Evolutionary conservation across 257 asterid genomes (phyloP).

Genomic region (Lantana camara): DNA sequence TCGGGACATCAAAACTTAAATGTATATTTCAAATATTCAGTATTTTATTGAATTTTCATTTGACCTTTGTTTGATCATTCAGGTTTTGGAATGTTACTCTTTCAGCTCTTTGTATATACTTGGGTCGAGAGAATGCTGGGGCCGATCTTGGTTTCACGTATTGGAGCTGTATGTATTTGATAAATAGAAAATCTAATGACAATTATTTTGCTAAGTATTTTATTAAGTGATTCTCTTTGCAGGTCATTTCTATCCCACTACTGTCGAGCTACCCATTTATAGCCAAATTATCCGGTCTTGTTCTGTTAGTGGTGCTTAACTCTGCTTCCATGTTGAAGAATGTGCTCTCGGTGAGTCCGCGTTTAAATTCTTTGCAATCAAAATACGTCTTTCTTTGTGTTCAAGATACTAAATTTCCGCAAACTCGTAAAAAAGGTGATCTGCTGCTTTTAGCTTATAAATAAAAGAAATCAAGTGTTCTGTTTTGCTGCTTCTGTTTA

Average conservation of each 20-base stretch:
- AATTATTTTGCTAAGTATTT: neutral
- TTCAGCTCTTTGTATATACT: conserved; percentile 72
- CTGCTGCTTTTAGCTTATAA: too few species aligned
- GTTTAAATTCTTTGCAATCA: neutral
- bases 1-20: too few species aligned
- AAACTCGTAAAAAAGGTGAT: too few species aligned
- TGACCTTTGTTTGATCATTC: conserved; percentile 26
- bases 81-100: conserved; percentile 74
- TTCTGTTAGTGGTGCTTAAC: conserved; percentile 53
- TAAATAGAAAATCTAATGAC: neutral
- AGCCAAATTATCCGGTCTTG: conserved; percentile 57
- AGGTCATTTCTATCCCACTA: conserved; percentile 68
- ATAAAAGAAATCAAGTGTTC: too few species aligned
- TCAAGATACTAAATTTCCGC: too few species aligned
- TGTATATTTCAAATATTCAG: neutral
- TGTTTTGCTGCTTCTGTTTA: too few species aligned
- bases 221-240: conserved; percentile 27
- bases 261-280: conserved; percentile 73
- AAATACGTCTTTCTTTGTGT: neutral
- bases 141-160: conserved; percentile 59
- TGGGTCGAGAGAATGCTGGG: conserved; percentile 60
- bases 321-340: conserved; percentile 75
- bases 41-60: neutral
- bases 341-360: conserved; percentile 63
- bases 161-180: conserved; percentile 61